phyloP scores from a whole-genome alignment of 73 alveolate species.

The Stentor coeruleus region DNA sequence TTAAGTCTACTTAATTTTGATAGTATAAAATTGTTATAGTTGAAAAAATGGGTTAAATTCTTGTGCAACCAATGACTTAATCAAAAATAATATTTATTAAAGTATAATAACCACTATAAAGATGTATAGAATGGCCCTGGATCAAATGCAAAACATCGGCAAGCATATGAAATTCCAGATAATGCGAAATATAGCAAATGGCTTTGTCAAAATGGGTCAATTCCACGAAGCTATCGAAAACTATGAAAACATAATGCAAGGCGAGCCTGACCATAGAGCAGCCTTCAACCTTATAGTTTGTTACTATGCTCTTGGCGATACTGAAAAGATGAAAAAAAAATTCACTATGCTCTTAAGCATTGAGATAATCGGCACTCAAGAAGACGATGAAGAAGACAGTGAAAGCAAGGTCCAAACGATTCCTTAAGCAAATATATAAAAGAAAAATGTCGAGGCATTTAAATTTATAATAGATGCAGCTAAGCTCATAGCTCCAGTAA shows the following conservation, averaged over 20 bases:
- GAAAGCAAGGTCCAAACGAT: conserved; percentile 64
- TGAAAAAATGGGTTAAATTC: too few relatives aligned
- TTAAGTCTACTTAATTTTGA: too few relatives aligned
- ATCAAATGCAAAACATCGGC: conserved; percentile 91
- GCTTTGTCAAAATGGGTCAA: conserved; percentile 91
- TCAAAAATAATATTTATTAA: too few relatives aligned
- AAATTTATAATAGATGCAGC: conserved; percentile 76
- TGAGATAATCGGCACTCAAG: conserved; percentile 84
- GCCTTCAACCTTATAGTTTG: conserved; percentile 90
- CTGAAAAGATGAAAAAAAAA: conserved; percentile 69
- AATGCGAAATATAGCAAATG: conserved; percentile 95
- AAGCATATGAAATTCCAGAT: conserved; percentile 97
- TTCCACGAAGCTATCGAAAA: conserved; percentile 86
- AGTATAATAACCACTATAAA: not conserved
- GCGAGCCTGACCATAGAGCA: conserved; percentile 67
- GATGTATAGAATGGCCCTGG: conserved; percentile 98
- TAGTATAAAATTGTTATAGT: too few relatives aligned
- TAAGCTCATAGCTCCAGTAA: conserved; percentile 90
- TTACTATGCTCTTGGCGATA: conserved; percentile 89
- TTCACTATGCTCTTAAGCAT: conserved; percentile 75
- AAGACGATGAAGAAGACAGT: conserved; percentile 79
- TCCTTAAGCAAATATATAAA: conserved; percentile 89
- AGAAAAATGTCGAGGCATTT: conserved; percentile 85
- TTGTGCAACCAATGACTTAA: too few relatives aligned
- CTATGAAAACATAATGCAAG: conserved; percentile 75